Base-by-base conservation (phyloP, 2,329 filamentous ascomycete genomes). In the Leptographium wingfieldii region DNA sequence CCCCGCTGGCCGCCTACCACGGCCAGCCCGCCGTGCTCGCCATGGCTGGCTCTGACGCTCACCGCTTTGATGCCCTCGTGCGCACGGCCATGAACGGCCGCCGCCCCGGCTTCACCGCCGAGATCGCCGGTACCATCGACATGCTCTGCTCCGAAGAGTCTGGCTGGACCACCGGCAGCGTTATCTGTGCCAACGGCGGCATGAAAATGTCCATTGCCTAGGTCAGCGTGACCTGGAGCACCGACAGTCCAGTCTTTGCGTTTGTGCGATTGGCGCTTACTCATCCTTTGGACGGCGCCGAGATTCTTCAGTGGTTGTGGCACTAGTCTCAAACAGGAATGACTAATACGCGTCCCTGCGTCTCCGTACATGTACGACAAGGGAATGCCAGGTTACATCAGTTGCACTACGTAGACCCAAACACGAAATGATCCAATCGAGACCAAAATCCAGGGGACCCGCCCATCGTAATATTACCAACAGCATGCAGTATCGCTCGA, bases 41-140 rank as follows among this genome's bases (percentile, higher is more conserved):
- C 5, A n/a, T 40, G 33, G 56, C 56, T 5, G 46, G 56, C 29
- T 12, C 31, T 11, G 56, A 58, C 4, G 48, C 48, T 3, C 33
- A 40, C 11, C 31, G 46, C 3, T 58, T 58, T n/a, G 56, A 58
- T 22, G 5, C 43, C 10, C 14, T 56, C 31, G 43, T 55, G 4
- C 31, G 43, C 29, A 12, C 29, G 14, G 10, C 19, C n/a, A 56
- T 59, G 53, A 43, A 40, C 5, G 31, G 58, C n/a, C 57, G 52
- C 2, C 75, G 79, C 2, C 53, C 58, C 2, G 58, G 40, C 19
- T 59, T 56, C 14, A 52, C 52, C 12, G 9, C 6, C n/a, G 58
- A 59, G 54, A 55, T 59, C 16, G 58, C 58, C 22, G 58, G 46
- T 10, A 38, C 46, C 27, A 49, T 59, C 31, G 58, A 55, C 31